Evolutionary conservation across 805 yeast species (phyloP), one percentile per base, ranked within the genome.

Genomic region (Candida oleophila): DNA sequence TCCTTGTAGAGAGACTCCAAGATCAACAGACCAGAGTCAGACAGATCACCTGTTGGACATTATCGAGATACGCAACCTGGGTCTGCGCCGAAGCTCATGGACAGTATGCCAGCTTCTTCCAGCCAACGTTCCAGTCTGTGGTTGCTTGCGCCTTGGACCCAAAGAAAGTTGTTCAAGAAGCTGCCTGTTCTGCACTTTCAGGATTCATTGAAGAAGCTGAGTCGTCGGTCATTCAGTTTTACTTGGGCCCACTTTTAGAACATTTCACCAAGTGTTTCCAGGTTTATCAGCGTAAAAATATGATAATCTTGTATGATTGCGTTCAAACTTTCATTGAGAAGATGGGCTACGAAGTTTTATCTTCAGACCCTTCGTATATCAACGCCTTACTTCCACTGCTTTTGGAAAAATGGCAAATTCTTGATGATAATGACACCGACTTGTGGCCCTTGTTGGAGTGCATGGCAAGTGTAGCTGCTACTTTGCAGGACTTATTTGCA

Each of bases 41-140:
- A 54, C 96, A 89, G 64, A 94, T 94, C 44, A 73, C 96, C 0
- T 92, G 98, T 70, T 94, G 99, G 99, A 88, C 98, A 0, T 69
- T 94, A 40, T 85, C 96, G 38, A 76, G 98, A 46, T 94, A 85
- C 62, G 78, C 94, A 0, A 58, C 77, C 2, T 90, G 97, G 96
- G 85, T 92, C 19, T 79, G 88, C 42, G 74, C 75, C 3, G 89
- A 87, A 59, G 87, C 87, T 1, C 74, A 71, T 46, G 85, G 87
- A 9, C 68, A 77, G 22, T 86, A 80, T 60, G 76, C 89, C 7
- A 77, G 71, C 51, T 86, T 85, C 57, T 85, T 87, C 60, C 71
- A 78, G 47, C 94, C 94, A 3, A 89, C 94, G 0, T 76, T 94
- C 49, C 83, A 86, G 55, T 80, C 94, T 2, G 77, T 94, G 41